A percentile compares a stretch with the other conserved stretches of the same genome.
Evolutionary conservation across 345 rosid genomes (phyloP).

Genomic region (Syzygium grande): DNA sequence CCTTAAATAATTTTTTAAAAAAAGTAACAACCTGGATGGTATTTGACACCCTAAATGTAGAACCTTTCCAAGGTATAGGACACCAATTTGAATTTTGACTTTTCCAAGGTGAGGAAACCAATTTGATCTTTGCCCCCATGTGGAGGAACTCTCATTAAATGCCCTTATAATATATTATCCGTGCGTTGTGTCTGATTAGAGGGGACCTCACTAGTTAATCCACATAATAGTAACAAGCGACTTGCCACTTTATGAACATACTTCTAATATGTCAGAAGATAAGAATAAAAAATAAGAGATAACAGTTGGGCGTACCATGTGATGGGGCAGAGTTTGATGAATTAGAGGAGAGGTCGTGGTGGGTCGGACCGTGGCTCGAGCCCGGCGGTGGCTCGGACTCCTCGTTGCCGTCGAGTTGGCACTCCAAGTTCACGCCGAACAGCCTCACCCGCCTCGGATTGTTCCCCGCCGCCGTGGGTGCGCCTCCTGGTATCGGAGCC

Average conservation of each 20-base stretch:
- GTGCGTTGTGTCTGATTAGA: background rate
- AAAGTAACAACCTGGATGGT: background rate
- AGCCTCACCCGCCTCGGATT: constrained; percentile 16
- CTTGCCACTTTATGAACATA: background rate
- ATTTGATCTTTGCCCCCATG: background rate
- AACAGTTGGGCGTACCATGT: background rate
- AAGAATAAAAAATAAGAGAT: background rate
- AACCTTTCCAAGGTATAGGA: background rate
- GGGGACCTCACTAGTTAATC: background rate
- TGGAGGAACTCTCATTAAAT: background rate
- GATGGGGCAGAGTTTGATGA: background rate
- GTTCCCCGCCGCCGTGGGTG: background rate
- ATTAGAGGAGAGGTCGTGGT: background rate
- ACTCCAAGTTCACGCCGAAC: constrained; percentile 26
- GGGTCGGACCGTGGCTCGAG: background rate
- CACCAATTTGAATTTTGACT: background rate
- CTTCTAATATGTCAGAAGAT: background rate
- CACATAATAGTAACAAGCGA: background rate
- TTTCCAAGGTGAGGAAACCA: background rate
- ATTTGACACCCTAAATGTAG: background rate
- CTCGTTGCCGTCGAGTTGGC: constrained; percentile 7
- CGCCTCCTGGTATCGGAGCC: background rate
- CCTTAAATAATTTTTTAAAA: background rate
- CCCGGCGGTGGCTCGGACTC: constrained; percentile 2
- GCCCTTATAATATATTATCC: background rate